Percentiles rank a stretch among this genome's conserved stretches.
Evolutionary conservation across 768 basidiomycete species (phyloP).

Genomic region (Leccinum arenicola): DNA sequence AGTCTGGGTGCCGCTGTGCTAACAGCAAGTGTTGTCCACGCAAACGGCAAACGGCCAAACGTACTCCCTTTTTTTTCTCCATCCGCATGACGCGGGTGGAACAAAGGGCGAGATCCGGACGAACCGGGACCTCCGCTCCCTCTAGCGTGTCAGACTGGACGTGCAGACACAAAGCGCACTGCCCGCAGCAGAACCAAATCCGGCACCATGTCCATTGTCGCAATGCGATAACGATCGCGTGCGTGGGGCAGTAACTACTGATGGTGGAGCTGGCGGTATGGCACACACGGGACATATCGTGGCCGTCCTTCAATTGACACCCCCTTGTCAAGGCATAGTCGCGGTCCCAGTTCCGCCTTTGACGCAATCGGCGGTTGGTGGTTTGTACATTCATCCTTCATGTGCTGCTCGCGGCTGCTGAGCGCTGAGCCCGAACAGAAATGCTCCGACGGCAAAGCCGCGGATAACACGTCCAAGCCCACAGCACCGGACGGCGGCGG

Average conservation of each 20-base stretch:
- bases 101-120: constrained; percentile 88
- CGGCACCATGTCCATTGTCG: constrained; percentile 19
- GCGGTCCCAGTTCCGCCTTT: not conserved
- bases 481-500: constrained; percentile 7
- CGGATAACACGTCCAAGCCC: constrained; percentile 15
- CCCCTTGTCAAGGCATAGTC: not conserved
- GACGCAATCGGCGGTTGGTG: constrained; percentile 13
- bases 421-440: constrained; percentile 16
- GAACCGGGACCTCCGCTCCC: constrained; percentile 32
- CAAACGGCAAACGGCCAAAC: constrained; percentile 58
- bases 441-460: constrained; percentile 20
- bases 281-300: constrained; percentile 5
- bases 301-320: not conserved
- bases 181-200: constrained; percentile 18
- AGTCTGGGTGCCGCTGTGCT: constrained; percentile 2
- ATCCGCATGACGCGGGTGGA: not conserved
- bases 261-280: constrained; percentile 14
- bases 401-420: constrained; percentile 17
- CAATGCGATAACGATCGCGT: constrained; percentile 16
- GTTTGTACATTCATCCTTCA: not conserved
- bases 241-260: constrained; percentile 1
- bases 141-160: not conserved
- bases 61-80: constrained; percentile 1
- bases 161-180: constrained; percentile 17
- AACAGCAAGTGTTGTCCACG: constrained; percentile 32